These are phyloP conservation scores for Zygoascus tannicola DNA, from an alignment of 805 yeast genomes.

Conservation along the genomic window DNA sequence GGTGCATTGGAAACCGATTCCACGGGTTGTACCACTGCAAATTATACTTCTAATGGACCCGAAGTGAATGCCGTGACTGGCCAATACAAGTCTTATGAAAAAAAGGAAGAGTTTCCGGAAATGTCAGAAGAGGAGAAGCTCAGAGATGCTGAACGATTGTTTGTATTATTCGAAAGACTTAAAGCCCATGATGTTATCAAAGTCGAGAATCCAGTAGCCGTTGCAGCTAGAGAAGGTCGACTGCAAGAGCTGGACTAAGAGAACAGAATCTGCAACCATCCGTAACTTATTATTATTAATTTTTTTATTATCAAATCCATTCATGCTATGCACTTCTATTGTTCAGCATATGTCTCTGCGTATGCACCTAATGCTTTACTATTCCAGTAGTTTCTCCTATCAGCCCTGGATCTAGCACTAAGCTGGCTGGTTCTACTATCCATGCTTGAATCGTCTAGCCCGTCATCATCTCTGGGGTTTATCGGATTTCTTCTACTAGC, in stretches of 20 bases:
- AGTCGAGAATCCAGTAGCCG: constrained; percentile 33
- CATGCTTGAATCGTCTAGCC: neutral
- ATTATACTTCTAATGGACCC: constrained; percentile 1
- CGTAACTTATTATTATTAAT: no score
- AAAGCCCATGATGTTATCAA: constrained; percentile 31
- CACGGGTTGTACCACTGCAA: neutral
- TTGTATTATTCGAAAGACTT: constrained; percentile 34
- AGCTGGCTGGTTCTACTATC: neutral
- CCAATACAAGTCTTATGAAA: constrained; percentile 13
- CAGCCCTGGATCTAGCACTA: neutral
- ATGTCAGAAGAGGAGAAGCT: constrained; percentile 37
- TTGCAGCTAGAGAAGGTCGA: constrained; percentile 11
- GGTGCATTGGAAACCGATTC: constrained; percentile 5
- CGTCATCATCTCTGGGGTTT: neutral
- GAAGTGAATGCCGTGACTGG: constrained; percentile 24
- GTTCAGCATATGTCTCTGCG: no score
- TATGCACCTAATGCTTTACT: neutral
- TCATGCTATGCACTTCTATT: no score
- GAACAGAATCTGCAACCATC: no score
- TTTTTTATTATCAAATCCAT: no score
- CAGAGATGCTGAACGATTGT: constrained; percentile 37
- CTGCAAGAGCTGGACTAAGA: neutral
- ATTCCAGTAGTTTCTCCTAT: neutral
- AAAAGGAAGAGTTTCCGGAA: constrained; percentile 11
- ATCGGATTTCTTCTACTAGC: neutral